These are phyloP conservation scores for Camellia lanceoleosa DNA, from an alignment of 148 eudicot genomes.

Conservation along the genomic window DNA sequence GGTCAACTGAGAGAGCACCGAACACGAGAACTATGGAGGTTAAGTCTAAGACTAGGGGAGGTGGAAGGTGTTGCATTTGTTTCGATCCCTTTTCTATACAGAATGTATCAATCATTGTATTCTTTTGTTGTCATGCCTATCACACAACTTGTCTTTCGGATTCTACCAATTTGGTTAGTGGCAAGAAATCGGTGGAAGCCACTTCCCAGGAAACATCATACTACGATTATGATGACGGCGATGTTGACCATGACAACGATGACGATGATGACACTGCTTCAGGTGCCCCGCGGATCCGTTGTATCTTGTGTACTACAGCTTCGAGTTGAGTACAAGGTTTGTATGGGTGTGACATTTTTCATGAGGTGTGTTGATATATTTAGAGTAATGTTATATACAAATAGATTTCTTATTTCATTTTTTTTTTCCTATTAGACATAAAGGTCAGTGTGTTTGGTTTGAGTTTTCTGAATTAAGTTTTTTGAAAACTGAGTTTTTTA, in stretches of 20 bases:
- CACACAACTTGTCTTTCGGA: slow-evolving; percentile 80
- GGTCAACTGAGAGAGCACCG: slow-evolving; percentile 40
- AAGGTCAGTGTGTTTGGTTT: too few species aligned
- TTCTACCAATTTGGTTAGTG: slow-evolving; percentile 49
- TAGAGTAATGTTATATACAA: too few species aligned
- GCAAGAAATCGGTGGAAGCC: slow-evolving; percentile 37
- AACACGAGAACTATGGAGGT: slow-evolving; percentile 56
- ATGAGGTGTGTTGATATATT: neutral
- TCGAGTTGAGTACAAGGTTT: slow-evolving; percentile 44
- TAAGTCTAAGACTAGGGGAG: slow-evolving; percentile 75
- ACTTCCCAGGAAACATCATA: slow-evolving; percentile 30
- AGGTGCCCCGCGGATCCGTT: slow-evolving; percentile 53
- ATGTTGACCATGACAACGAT: slow-evolving; percentile 49
- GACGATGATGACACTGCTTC: slow-evolving; percentile 35
- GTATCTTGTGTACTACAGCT: slow-evolving; percentile 89
- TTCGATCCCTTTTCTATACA: slow-evolving; percentile 85
- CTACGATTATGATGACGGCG: slow-evolving; percentile 42
- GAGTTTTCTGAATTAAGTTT: too few species aligned
- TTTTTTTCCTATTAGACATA: too few species aligned
- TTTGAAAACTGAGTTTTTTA: too few species aligned
- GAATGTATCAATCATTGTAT: slow-evolving; percentile 59
- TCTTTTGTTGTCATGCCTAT: slow-evolving; percentile 93
- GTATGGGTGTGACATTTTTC: neutral
- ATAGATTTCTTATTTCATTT: too few species aligned
- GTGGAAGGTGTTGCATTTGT: slow-evolving; percentile 90